These are phyloP conservation scores for Tardiomyces depauwii DNA, from an alignment of 1,139 yeast genomes.

Conservation along the genomic window DNA sequence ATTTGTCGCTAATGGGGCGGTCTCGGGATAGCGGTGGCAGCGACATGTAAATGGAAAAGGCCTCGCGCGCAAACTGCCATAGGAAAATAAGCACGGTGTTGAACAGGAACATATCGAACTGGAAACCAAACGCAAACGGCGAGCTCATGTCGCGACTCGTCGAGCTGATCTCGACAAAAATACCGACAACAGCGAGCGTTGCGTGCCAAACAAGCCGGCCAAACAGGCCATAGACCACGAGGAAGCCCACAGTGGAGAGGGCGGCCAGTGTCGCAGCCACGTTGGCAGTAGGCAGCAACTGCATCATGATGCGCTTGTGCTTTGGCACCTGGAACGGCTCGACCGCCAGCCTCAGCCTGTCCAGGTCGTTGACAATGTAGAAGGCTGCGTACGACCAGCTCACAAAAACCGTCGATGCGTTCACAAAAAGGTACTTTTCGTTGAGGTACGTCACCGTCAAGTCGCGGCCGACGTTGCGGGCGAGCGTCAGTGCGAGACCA, in stretches of 20 bases:
- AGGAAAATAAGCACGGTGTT: constrained; percentile 31
- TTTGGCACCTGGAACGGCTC: not conserved
- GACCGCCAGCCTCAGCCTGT: not conserved
- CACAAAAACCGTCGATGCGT: not conserved
- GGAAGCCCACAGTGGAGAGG: constrained; percentile 26
- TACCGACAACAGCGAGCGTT: not conserved
- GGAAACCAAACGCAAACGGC: constrained; percentile 30
- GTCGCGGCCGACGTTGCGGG: not conserved
- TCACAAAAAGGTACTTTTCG: not conserved
- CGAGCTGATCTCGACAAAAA: constrained; percentile 22
- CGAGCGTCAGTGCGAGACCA: not conserved
- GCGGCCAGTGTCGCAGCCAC: constrained; percentile 4
- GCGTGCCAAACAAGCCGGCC: constrained; percentile 38
- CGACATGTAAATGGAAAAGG: constrained; percentile 61
- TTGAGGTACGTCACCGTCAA: not conserved
- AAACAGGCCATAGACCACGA: constrained; percentile 35
- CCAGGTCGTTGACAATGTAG: not conserved
- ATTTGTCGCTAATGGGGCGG: constrained; percentile 52
- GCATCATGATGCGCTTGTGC: not conserved
- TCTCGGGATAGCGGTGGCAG: constrained; percentile 74
- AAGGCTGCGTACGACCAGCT: not conserved
- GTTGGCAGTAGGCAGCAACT: not conserved
- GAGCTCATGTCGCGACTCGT: constrained; percentile 26
- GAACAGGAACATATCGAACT: constrained; percentile 27
- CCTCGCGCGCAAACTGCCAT: constrained; percentile 55